Percentiles rank a stretch among this genome's conserved stretches.
These are phyloP conservation scores for Mycena sanguinolenta DNA, from an alignment of 768 basidiomycete genomes.

Conservation along the genomic window DNA sequence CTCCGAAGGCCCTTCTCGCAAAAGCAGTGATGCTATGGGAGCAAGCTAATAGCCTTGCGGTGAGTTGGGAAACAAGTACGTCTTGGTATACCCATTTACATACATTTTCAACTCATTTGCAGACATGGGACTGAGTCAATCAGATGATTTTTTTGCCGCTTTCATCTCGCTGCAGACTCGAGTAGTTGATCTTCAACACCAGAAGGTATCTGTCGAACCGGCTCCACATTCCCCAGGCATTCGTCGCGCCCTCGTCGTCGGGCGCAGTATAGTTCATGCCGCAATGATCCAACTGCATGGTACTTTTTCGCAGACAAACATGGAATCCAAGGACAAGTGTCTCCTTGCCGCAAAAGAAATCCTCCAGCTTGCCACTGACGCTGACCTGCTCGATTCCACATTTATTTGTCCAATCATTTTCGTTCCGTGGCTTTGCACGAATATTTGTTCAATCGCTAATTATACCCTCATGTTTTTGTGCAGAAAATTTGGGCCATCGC, in stretches of 20 bases:
- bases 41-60: conserved; percentile 21
- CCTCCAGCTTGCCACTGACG: neutral
- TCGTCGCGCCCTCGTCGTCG: conserved; percentile 9
- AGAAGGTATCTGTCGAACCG: neutral
- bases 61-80: conserved; percentile 20
- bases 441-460: neutral
- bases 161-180: conserved; percentile 13
- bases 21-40: conserved; percentile 36
- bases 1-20: conserved; percentile 22
- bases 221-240: neutral
- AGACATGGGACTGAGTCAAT: neutral
- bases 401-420: conserved; percentile 19
- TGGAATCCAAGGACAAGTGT: conserved; percentile 22
- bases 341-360: conserved; percentile 22
- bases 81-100: neutral
- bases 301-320: conserved; percentile 5
- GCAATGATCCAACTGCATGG: conserved; percentile 34
- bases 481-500: conserved; percentile 30
- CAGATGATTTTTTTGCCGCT: neutral
- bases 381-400: neutral
- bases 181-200: neutral
- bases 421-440: neutral
- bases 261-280: conserved; percentile 28
- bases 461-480: neutral
- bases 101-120: neutral